Percentiles rank a stretch among this genome's conserved stretches.
These are phyloP conservation scores for Coniochaeta sp. DNA, from an alignment of 2,329 filamentous ascomycete genomes.

Conservation along the genomic window DNA sequence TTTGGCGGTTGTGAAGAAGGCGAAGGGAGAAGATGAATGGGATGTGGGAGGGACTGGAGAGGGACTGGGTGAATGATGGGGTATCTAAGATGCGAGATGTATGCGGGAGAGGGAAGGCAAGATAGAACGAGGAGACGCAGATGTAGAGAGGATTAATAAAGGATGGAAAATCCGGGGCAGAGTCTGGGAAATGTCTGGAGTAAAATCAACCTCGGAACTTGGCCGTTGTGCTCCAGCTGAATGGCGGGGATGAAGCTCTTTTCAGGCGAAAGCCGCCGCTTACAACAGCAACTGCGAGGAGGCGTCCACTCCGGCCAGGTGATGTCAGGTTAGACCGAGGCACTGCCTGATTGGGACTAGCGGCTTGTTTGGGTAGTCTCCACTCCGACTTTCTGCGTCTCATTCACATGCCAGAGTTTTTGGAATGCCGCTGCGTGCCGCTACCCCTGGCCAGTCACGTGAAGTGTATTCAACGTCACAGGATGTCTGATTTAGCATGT, in stretches of 20 bases:
- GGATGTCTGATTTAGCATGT: background rate
- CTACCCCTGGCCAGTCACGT: background rate
- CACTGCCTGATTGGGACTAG: background rate
- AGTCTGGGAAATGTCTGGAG: background rate
- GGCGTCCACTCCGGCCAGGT: background rate
- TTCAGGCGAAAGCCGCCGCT: background rate
- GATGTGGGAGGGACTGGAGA: background rate
- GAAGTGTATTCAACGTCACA: background rate
- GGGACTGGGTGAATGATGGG: background rate
- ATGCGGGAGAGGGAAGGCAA: background rate
- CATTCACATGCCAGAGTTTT: constrained; percentile 3
- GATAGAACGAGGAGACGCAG: background rate
- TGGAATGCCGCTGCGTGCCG: background rate
- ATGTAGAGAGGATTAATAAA: background rate
- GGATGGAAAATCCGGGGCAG: background rate
- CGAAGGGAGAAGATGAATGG: background rate
- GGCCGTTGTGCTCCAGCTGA: background rate
- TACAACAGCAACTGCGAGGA: background rate
- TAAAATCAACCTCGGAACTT: constrained; percentile 3
- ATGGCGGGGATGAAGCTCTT: constrained; percentile 2
- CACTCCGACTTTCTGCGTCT: background rate
- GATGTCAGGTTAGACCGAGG: constrained; percentile 4
- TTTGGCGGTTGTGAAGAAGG: background rate
- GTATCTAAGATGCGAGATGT: background rate
- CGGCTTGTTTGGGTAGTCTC: background rate